Conservation (phyloP, 495 filamentous ascomycete genomes). For the Daldinia decipiens region DNA sequence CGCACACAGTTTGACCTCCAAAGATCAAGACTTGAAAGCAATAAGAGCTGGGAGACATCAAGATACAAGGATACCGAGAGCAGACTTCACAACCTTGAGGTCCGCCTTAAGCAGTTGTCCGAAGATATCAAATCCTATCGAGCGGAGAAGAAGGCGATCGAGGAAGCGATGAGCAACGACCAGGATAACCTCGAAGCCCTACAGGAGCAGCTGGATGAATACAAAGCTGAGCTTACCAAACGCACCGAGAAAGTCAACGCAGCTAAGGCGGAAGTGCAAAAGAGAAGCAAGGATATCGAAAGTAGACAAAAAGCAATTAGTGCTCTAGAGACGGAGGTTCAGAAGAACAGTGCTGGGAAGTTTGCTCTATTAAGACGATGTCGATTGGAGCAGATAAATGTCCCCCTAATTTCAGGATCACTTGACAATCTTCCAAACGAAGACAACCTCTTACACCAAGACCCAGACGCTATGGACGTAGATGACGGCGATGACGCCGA, state of each 20-base stretch:
- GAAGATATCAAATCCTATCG: constrained; percentile 74
- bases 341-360: constrained; percentile 81
- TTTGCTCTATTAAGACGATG: constrained; percentile 87
- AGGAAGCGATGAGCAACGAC: constrained; percentile 75
- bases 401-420: constrained; percentile 83
- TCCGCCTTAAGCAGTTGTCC: constrained; percentile 70
- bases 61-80: constrained; percentile 73
- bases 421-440: constrained; percentile 89
- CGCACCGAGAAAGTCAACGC: constrained; percentile 80
- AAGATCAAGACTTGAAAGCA: constrained; percentile 80
- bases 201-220: constrained; percentile 72
- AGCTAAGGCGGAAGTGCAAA: constrained; percentile 84
- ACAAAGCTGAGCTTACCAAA: constrained; percentile 71
- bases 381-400: constrained; percentile 89
- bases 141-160: constrained; percentile 75
- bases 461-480: constrained; percentile 89
- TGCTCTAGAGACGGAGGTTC: constrained; percentile 80
- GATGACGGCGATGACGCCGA: constrained; percentile 75
- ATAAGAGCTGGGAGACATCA: constrained; percentile 79
- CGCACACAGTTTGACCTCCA: constrained; percentile 87
- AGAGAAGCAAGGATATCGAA: constrained; percentile 83
- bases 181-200: constrained; percentile 81
- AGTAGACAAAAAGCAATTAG: constrained; percentile 78
- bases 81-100: constrained; percentile 74
- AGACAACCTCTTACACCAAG: constrained; percentile 72